Evolutionary conservation across 257 asterid species (phyloP).

Genomic region (Phtheirospermum japonicum): DNA sequence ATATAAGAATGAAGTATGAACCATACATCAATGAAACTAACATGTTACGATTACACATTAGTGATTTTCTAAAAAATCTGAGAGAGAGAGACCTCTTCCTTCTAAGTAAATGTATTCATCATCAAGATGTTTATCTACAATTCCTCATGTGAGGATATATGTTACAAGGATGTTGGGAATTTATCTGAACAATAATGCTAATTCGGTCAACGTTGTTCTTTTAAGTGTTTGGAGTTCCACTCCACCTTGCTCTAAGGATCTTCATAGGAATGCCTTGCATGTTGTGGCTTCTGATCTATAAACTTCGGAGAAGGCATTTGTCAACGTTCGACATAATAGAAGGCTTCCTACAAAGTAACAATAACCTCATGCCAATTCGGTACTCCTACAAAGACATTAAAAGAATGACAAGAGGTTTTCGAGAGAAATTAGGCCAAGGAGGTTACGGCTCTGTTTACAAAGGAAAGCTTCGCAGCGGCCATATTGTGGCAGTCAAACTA

Average conservation of each 20-base stretch:
- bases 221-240: neutral
- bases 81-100: too few relatives aligned
- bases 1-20: too few relatives aligned
- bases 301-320: conserved; percentile 27
- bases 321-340: conserved; percentile 26
- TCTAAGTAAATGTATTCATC: too few relatives aligned
- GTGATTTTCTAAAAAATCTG: too few relatives aligned
- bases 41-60: too few relatives aligned
- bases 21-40: too few relatives aligned
- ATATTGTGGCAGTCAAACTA: conserved; percentile 32
- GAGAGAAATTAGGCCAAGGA: conserved; percentile 33
- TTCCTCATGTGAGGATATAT: too few relatives aligned
- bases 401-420: conserved; percentile 29
- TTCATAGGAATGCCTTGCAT: neutral
- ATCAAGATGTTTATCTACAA: too few relatives aligned
- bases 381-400: conserved; percentile 32
- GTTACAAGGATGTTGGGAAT: too few relatives aligned
- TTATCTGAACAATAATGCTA: too few relatives aligned
- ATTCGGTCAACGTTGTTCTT: neutral
- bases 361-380: conserved; percentile 30
- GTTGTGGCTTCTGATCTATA: conserved; percentile 14
- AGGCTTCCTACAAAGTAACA: conserved; percentile 23
- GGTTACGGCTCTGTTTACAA: conserved; percentile 35
- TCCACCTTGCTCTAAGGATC: conserved; percentile 2
- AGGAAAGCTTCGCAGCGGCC: conserved; percentile 36